These are phyloP conservation scores for Arabis alpina DNA, from an alignment of 345 rosid genomes.

Conservation along the genomic window DNA sequence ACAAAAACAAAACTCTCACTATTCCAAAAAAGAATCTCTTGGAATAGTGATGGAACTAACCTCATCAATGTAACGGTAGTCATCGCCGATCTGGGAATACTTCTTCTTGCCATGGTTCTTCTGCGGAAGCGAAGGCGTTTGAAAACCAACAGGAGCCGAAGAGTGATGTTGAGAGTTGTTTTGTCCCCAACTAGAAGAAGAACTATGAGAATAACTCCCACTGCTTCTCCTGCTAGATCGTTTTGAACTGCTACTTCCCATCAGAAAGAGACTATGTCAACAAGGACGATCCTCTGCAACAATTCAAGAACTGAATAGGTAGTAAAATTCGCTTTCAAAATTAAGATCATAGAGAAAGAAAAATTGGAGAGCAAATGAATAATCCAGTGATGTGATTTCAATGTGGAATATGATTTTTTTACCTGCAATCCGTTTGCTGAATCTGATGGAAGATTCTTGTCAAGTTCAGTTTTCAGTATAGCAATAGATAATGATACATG, in stretches of 20 bases:
- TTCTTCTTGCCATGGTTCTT: conserved; percentile 59
- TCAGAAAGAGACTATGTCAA: conserved; percentile 20
- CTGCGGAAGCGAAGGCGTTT: conserved; percentile 35
- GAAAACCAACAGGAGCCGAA: conserved; percentile 8
- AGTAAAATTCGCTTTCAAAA: not conserved
- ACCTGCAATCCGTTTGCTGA: conserved; percentile 17
- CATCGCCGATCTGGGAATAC: conserved; percentile 74
- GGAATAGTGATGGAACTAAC: conserved; percentile 31
- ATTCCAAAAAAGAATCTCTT: conserved; percentile 9
- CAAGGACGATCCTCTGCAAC: too few species aligned
- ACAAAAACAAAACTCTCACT: too few species aligned
- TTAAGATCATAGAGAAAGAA: not conserved
- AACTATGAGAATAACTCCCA: conserved; percentile 11
- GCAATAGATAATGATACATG: too few species aligned
- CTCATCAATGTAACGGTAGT: conserved; percentile 79
- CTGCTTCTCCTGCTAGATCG: conserved; percentile 15
- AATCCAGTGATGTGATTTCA: not conserved
- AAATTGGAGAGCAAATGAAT: not conserved
- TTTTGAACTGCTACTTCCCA: conserved; percentile 83
- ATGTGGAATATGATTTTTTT: not conserved
- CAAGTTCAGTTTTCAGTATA: not conserved
- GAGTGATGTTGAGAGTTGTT: too few species aligned
- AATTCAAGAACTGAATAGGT: too few species aligned
- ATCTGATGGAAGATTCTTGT: conserved; percentile 3
- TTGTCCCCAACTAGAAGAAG: conserved; percentile 3